These are phyloP conservation scores for Carex myosuroides DNA, from an alignment of 176 grass and related monocot genomes.

Conservation along the genomic window DNA sequence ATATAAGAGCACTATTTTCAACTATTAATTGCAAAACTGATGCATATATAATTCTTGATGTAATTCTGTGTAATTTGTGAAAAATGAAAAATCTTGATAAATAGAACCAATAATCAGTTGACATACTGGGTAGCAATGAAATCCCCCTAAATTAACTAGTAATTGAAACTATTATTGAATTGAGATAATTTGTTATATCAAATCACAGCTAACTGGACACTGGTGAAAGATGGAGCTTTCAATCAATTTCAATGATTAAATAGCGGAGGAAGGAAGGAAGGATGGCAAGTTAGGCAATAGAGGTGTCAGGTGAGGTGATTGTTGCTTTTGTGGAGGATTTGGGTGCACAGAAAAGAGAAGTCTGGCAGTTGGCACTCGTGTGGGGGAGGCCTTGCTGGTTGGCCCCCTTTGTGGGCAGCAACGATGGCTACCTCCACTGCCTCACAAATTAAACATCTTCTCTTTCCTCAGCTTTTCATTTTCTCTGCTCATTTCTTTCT, in stretches of 20 bases:
- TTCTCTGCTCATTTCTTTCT: not conserved
- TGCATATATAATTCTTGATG: not conserved
- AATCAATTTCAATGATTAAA: not conserved
- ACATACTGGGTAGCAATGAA: too few relatives aligned
- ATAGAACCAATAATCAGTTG: not conserved
- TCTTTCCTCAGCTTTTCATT: not conserved
- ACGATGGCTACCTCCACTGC: conserved; percentile 34
- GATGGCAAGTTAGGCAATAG: not conserved
- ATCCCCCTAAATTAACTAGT: too few relatives aligned
- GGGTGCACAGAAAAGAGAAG: not conserved
- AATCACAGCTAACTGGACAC: too few relatives aligned
- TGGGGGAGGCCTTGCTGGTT: conserved; percentile 39
- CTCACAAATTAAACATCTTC: not conserved
- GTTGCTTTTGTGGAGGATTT: not conserved
- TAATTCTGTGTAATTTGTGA: conserved; percentile 18
- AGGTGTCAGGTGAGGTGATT: not conserved
- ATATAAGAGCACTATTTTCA: too few relatives aligned
- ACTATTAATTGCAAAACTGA: too few relatives aligned
- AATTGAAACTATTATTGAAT: too few relatives aligned
- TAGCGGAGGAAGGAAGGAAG: not conserved
- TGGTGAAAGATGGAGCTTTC: not conserved
- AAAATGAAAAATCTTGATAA: not conserved
- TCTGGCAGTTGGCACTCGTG: conserved; percentile 7
- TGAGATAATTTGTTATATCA: too few relatives aligned
- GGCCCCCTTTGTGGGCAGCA: conserved; percentile 51